Percentiles rank a stretch among this genome's conserved stretches.
phyloP scores from a whole-genome alignment of 306 rosid genomes.

The Medicago arabica region DNA sequence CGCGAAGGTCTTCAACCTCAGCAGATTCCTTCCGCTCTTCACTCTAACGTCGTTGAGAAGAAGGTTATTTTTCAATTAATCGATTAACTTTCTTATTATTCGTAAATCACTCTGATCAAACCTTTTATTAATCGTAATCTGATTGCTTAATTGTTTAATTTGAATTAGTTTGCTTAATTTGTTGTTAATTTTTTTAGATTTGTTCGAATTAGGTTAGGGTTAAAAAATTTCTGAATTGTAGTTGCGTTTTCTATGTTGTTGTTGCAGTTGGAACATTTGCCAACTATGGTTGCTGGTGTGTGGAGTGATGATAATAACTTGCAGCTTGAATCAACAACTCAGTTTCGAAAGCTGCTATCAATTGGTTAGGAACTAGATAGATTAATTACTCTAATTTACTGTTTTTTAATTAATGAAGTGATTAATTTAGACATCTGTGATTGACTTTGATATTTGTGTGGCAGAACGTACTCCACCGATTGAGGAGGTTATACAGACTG shows the following conservation, averaged over 20 bases:
- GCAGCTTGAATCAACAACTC: conserved; percentile 96
- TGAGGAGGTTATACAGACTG: conserved; percentile 95
- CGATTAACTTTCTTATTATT: background rate
- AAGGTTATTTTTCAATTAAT: conserved; percentile 41
- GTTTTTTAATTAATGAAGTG: background rate
- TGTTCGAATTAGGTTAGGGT: background rate
- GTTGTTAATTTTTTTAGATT: conserved; percentile 9
- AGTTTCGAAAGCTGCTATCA: conserved; percentile 93
- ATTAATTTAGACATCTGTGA: background rate
- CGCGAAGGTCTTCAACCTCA: conserved; percentile 89
- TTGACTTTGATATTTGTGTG: conserved; percentile 6
- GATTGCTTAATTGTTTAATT: conserved; percentile 16
- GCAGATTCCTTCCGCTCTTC: conserved; percentile 51
- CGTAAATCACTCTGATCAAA: background rate
- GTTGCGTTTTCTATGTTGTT: conserved; percentile 2
- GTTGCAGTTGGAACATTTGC: conserved; percentile 91
- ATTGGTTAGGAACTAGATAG: conserved; percentile 66
- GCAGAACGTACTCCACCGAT: conserved; percentile 94
- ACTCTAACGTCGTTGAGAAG: conserved; percentile 48
- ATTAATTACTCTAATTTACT: background rate
- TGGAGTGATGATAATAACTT: conserved; percentile 72
- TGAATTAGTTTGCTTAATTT: background rate
- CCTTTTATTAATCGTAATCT: background rate
- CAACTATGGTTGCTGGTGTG: conserved; percentile 91
- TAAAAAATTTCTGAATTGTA: background rate